phyloP scores from a whole-genome alignment of 352 stramenopile species.

The Saprolegnia diclina region DNA sequence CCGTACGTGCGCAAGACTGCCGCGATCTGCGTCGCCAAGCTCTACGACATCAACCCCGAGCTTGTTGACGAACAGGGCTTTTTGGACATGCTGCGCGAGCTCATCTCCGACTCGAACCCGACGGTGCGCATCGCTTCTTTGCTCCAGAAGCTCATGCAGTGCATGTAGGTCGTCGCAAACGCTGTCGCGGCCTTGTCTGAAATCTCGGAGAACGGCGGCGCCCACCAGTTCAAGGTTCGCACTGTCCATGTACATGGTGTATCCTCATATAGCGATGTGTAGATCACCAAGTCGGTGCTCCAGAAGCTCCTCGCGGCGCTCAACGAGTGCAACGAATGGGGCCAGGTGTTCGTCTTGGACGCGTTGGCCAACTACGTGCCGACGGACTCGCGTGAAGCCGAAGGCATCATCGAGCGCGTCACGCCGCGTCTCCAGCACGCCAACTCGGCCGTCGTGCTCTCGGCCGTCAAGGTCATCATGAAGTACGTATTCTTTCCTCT shows the following conservation, averaged over 20 bases:
- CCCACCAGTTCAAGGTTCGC: slow-evolving; percentile 69
- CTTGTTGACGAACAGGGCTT: slow-evolving; percentile 96
- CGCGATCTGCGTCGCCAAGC: slow-evolving; percentile 98
- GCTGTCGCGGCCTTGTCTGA: slow-evolving; percentile 96
- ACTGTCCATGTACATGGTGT: neutral
- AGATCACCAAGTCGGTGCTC: slow-evolving; percentile 95
- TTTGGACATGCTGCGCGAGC: slow-evolving; percentile 93
- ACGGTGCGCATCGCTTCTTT: slow-evolving; percentile 37
- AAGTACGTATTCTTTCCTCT: slow-evolving; percentile 34
- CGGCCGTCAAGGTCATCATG: slow-evolving; percentile 95
- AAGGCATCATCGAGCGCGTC: slow-evolving; percentile 98
- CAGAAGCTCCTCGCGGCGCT: slow-evolving; percentile 98
- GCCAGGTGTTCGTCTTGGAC: slow-evolving; percentile 98
- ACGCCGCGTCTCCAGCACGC: slow-evolving; percentile 96
- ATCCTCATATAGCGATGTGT: slow-evolving; percentile 50
- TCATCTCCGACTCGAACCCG: slow-evolving; percentile 98
- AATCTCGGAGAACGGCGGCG: slow-evolving; percentile 94
- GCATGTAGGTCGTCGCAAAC: slow-evolving; percentile 93
- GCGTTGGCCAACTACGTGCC: slow-evolving; percentile 94
- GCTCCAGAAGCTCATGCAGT: neutral
- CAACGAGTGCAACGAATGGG: slow-evolving; percentile 99
- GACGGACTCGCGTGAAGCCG: slow-evolving; percentile 92
- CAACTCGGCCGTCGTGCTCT: slow-evolving; percentile 98
- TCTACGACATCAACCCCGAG: slow-evolving; percentile 98
- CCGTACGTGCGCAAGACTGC: slow-evolving; percentile 99